Evolutionary conservation across 345 rosid genomes (phyloP).

Genomic region (Laguncularia racemosa): DNA sequence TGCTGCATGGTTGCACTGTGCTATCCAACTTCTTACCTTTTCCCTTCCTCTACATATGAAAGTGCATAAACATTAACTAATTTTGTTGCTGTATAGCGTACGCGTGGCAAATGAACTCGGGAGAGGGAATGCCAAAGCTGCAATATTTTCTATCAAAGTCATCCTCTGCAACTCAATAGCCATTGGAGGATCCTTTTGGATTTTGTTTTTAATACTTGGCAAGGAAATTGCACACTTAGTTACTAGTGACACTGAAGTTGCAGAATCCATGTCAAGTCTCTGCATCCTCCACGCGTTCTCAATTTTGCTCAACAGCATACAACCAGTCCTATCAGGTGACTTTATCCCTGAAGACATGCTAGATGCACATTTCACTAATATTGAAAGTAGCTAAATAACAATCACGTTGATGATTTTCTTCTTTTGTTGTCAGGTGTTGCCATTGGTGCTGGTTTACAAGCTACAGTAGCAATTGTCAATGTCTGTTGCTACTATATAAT

Average conservation of each 20-base stretch:
- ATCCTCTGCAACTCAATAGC: constrained; percentile 19
- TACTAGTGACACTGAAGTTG: constrained; percentile 29
- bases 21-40: not conserved
- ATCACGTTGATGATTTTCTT: not conserved
- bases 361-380: not conserved
- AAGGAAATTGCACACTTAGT: constrained; percentile 33
- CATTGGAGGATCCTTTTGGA: constrained; percentile 32
- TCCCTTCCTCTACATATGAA: not conserved
- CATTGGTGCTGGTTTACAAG: constrained; percentile 42
- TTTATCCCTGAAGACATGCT: not conserved
- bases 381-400: too few species aligned
- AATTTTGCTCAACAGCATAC: constrained; percentile 52
- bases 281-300: constrained; percentile 52
- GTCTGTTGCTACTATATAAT: constrained; percentile 36
- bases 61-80: not conserved
- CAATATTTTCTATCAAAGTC: constrained; percentile 47
- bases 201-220: constrained; percentile 34
- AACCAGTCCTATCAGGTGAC: constrained; percentile 50
- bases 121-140: constrained; percentile 40
- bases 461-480: constrained; percentile 34
- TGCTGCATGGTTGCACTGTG: constrained; percentile 32
- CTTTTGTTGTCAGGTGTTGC: constrained; percentile 30
- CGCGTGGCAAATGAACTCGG: constrained; percentile 70
- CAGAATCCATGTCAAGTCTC: constrained; percentile 35
- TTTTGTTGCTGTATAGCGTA: constrained; percentile 23